Percentiles rank a stretch among this genome's conserved stretches.
Evolutionary conservation across 2,329 filamentous ascomycete species (phyloP).

Genomic region (Fusarium duplospermum): DNA sequence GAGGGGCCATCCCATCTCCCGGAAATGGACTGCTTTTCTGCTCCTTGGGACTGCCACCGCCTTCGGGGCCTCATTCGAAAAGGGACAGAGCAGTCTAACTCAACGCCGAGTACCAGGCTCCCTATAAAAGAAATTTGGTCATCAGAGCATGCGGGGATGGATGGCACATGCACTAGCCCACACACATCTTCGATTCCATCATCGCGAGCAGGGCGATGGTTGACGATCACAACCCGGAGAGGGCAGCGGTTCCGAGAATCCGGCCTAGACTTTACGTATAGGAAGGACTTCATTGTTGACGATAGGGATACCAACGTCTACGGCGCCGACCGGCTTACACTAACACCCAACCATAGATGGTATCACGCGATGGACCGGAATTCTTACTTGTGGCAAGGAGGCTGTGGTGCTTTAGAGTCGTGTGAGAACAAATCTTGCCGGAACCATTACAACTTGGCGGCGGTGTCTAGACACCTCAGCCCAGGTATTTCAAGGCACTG

Average conservation of each 20-base stretch:
- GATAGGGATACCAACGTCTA: background rate
- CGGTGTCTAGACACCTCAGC: rapidly evolving
- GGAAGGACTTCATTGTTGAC: background rate
- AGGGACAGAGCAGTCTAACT: background rate
- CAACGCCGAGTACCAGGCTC: background rate
- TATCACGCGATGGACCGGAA: background rate
- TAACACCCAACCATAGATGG: background rate
- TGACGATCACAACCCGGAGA: background rate
- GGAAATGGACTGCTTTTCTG: background rate
- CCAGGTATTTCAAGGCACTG: background rate
- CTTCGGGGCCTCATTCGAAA: background rate
- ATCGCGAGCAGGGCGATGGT: rapidly evolving
- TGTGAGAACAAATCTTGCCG: background rate
- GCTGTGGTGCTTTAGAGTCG: background rate
- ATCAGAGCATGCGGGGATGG: background rate
- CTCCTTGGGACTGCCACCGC: background rate
- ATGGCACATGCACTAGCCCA: background rate
- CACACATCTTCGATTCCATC: background rate
- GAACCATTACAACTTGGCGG: background rate
- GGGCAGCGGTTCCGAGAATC: background rate
- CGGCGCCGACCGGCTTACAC: background rate
- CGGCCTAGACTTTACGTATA: background rate
- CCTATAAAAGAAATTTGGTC: background rate
- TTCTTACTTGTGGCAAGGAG: background rate
- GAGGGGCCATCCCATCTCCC: background rate